Percentiles rank a stretch among this genome's conserved stretches.
Evolutionary conservation across 305 asterid genomes (phyloP).

Genomic region (Galium porrigens): DNA sequence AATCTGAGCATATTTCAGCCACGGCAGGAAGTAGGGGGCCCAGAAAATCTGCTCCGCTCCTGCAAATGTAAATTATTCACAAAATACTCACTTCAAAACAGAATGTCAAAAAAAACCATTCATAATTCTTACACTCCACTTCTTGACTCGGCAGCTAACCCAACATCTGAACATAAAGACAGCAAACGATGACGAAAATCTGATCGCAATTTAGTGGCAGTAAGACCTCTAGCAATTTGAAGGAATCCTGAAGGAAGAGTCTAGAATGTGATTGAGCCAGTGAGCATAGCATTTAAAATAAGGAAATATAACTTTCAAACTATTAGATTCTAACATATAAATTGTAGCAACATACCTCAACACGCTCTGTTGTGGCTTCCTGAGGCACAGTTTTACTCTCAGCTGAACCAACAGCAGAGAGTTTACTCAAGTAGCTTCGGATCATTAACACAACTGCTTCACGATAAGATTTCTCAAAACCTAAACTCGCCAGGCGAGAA

Average conservation of each 20-base stretch:
- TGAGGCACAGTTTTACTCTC: slow-evolving; percentile 72
- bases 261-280: slow-evolving; percentile 75
- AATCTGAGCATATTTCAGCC: slow-evolving; percentile 96
- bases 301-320: slow-evolving; percentile 14
- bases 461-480: slow-evolving; percentile 92
- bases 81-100: slow-evolving; percentile 19
- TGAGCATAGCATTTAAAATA: slow-evolving; percentile 45
- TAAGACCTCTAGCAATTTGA: slow-evolving; percentile 66
- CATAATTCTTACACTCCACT: slow-evolving; percentile 61
- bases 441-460: slow-evolving; percentile 90
- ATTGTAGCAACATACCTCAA: slow-evolving; percentile 50
- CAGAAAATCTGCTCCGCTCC: slow-evolving; percentile 99
- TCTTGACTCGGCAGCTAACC: slow-evolving; percentile 94
- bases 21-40: slow-evolving; percentile 99
- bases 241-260: slow-evolving; percentile 97
- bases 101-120: slow-evolving; percentile 15
- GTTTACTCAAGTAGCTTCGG: slow-evolving; percentile 82
- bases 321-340: slow-evolving; percentile 10
- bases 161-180: slow-evolving; percentile 97
- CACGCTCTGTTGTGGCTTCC: slow-evolving; percentile 91
- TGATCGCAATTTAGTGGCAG: slow-evolving; percentile 55
- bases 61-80: slow-evolving; percentile 30
- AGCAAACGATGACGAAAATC: slow-evolving; percentile 94
- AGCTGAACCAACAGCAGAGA: slow-evolving; percentile 69
- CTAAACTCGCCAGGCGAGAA: slow-evolving; percentile 98